These are phyloP conservation scores for Adansonia madagascariensis DNA, from an alignment of 441 rosid species.

Conservation along the genomic window DNA sequence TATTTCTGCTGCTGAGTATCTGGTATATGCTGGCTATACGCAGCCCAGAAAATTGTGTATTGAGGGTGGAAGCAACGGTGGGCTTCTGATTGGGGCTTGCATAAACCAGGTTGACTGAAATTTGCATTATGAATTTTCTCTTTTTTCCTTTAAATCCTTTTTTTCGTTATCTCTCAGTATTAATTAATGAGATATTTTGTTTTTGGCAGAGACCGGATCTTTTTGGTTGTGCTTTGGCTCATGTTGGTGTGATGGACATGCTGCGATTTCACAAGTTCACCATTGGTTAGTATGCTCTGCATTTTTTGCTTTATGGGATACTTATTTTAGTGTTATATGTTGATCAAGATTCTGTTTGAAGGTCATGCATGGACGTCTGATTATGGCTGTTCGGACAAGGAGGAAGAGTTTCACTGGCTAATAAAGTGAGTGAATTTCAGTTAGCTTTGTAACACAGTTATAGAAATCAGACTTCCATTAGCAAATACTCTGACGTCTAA, in stretches of 20 bases:
- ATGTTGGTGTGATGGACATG: conserved; percentile 99
- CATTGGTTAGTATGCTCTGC: conserved; percentile 57
- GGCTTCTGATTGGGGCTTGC: conserved; percentile 93
- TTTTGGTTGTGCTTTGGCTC: conserved; percentile 97
- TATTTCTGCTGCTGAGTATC: conserved; percentile 79
- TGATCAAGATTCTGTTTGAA: conserved; percentile 34
- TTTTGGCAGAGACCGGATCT: conserved; percentile 87
- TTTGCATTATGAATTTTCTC: conserved; percentile 16
- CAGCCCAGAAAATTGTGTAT: conserved; percentile 77
- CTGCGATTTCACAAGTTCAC: conserved; percentile 95
- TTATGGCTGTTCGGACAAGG: conserved; percentile 83
- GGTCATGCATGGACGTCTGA: conserved; percentile 98
- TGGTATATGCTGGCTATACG: conserved; percentile 80
- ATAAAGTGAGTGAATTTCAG: conserved; percentile 61
- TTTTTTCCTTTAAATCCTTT: neutral
- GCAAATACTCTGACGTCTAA: neutral
- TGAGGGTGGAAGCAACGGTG: conserved; percentile 99
- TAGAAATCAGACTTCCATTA: neutral
- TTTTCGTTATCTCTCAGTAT: neutral
- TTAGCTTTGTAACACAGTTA: neutral
- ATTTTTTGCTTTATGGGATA: conserved; percentile 2
- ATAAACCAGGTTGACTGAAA: conserved; percentile 77
- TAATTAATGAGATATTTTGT: neutral
- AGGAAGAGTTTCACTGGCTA: conserved; percentile 88
- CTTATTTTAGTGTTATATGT: conserved; percentile 10